Percentiles rank a stretch among this genome's conserved stretches.
Conservation (phyloP, 352 stramenopile genomes). For the Discostella stelligera region DNA sequence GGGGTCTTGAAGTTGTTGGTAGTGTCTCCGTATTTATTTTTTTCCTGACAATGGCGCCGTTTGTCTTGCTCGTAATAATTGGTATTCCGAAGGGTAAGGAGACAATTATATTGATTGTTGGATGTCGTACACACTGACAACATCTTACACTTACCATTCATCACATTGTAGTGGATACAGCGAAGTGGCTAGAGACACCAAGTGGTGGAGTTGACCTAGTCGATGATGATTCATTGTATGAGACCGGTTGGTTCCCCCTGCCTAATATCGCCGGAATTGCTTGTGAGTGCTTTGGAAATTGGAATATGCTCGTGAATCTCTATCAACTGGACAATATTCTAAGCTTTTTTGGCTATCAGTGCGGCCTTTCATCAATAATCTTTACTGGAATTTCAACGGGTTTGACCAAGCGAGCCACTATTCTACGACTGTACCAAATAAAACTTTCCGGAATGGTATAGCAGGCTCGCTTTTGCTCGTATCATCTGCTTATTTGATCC, state of each 20-base stretch:
- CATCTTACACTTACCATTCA: constrained; percentile 78
- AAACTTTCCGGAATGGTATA: constrained; percentile 86
- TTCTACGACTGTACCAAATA: constrained; percentile 64
- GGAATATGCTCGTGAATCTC: neutral
- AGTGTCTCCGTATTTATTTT: constrained; percentile 83
- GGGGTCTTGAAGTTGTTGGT: constrained; percentile 85
- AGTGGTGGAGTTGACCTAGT: constrained; percentile 38
- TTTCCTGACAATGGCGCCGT: constrained; percentile 85
- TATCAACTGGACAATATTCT: neutral
- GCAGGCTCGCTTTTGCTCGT: constrained; percentile 83
- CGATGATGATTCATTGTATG: constrained; percentile 31
- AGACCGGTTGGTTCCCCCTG: constrained; percentile 37
- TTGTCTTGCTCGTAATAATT: constrained; percentile 85
- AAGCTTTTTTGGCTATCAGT: constrained; percentile 1
- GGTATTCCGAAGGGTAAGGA: constrained; percentile 55
- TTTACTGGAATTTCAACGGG: constrained; percentile 94
- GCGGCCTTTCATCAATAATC: constrained; percentile 85
- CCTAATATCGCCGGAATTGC: constrained; percentile 56
- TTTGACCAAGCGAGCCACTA: constrained; percentile 83
- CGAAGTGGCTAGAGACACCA: constrained; percentile 41
- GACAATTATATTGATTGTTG: neutral
- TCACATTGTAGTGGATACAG: constrained; percentile 64
- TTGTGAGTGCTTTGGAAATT: constrained; percentile 62
- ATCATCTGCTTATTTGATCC: constrained; percentile 85
- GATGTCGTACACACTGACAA: neutral